A percentile compares a stretch with the other conserved stretches of the same genome.
Evolutionary conservation across 1,284 basidiomycete species (phyloP).

Genomic region (Apiotrichum montevideense): DNA sequence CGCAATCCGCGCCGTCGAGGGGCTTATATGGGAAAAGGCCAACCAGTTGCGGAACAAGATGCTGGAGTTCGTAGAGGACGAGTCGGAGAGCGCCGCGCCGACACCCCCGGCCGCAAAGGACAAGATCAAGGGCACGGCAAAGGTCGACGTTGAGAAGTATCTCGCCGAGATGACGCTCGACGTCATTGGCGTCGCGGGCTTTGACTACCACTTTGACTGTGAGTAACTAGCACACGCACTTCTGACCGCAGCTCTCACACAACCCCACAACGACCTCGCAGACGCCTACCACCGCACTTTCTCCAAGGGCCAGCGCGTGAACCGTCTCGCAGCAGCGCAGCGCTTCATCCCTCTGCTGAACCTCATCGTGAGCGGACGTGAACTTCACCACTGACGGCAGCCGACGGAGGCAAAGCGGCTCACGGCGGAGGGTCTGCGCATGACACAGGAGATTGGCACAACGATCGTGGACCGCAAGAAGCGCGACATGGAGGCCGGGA

Average conservation of each 20-base stretch:
- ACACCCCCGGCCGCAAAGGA: slow-evolving; percentile 11
- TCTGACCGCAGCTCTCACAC: slow-evolving; percentile 10
- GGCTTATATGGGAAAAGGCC: slow-evolving; percentile 61
- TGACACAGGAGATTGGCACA: slow-evolving; percentile 1
- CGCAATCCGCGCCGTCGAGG: slow-evolving; percentile 47
- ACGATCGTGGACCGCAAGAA: slow-evolving; percentile 1
- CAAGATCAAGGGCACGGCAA: slow-evolving; percentile 2
- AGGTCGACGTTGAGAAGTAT: slow-evolving; percentile 56
- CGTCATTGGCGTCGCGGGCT: slow-evolving; percentile 61
- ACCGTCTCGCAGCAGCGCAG: slow-evolving; percentile 56
- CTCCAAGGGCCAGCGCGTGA: slow-evolving; percentile 37
- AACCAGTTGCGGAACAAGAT: slow-evolving; percentile 49
- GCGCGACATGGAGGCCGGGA: slow-evolving; percentile 31
- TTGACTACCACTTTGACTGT: slow-evolving; percentile 62
- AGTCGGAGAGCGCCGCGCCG: slow-evolving; percentile 53
- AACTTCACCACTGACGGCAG: neutral
- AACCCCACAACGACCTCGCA: slow-evolving; percentile 28
- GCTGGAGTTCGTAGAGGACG: slow-evolving; percentile 12
- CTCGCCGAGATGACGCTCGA: slow-evolving; percentile 60
- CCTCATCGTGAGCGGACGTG: slow-evolving; percentile 25
- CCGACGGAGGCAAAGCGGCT: neutral
- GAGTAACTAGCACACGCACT: slow-evolving; percentile 45
- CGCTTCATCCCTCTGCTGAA: slow-evolving; percentile 57
- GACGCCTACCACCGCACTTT: slow-evolving; percentile 37
- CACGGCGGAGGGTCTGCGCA: neutral